Evolutionary conservation across 352 stramenopile species (phyloP).

Genomic region (Globisporangium camurandrum): DNA sequence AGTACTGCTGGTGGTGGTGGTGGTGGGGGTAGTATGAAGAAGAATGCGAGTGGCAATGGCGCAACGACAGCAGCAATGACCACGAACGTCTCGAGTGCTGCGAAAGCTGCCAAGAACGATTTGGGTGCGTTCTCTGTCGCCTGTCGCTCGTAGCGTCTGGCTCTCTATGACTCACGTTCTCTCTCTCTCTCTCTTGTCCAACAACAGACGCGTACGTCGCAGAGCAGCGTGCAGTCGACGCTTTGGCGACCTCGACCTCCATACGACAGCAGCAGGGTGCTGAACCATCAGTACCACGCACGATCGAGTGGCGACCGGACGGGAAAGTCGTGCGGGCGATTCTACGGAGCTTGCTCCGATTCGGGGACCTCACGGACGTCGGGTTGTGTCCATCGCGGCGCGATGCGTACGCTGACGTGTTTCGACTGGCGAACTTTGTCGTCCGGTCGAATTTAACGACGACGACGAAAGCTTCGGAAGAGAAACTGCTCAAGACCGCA

Average conservation of each 20-base stretch:
- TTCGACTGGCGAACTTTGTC: constrained; percentile 71
- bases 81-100: constrained; percentile 50
- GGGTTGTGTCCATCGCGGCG: constrained; percentile 32
- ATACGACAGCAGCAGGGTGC: constrained; percentile 39
- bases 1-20: too few relatives aligned
- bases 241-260: too few relatives aligned
- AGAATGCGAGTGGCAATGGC: too few relatives aligned
- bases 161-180: neutral
- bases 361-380: constrained; percentile 73
- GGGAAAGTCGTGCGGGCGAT: constrained; percentile 65
- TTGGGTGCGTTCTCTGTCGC: constrained; percentile 10
- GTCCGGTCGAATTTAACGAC: constrained; percentile 47
- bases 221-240: constrained; percentile 13
- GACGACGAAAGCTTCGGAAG: constrained; percentile 46
- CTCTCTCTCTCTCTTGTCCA: neutral
- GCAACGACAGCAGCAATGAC: too few relatives aligned
- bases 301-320: constrained; percentile 40
- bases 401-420: constrained; percentile 66
- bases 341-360: constrained; percentile 62
- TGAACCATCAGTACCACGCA: constrained; percentile 27
- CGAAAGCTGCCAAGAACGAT: constrained; percentile 38
- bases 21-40: too few relatives aligned
- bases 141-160: neutral
- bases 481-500: constrained; percentile 46
- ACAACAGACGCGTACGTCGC: constrained; percentile 18